These are phyloP conservation scores for Chalciporus sphaerocephalus DNA, from an alignment of 768 basidiomycete species.

Conservation along the genomic window DNA sequence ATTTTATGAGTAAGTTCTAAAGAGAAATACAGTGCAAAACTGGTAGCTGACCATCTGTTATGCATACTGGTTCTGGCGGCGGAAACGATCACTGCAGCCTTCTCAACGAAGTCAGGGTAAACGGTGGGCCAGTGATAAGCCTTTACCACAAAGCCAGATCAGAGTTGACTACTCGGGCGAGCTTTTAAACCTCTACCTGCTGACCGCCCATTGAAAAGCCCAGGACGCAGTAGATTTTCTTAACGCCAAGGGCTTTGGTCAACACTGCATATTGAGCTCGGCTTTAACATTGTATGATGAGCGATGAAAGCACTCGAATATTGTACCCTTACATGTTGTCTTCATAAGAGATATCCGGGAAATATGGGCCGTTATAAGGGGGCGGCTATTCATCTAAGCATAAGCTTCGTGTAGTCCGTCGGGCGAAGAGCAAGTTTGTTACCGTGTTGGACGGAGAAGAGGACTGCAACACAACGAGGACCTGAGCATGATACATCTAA, in stretches of 20 bases:
- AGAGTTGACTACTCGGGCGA: background rate
- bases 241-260: conserved; percentile 41
- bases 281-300: conserved; percentile 26
- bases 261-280: conserved; percentile 54
- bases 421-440: conserved; percentile 2
- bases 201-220: conserved; percentile 62
- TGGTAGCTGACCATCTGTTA: conserved; percentile 43
- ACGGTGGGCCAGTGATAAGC: conserved; percentile 54
- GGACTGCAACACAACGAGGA: conserved; percentile 35
- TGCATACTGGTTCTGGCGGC: conserved; percentile 52
- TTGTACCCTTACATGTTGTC: conserved; percentile 48
- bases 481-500: background rate
- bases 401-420: background rate
- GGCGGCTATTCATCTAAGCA: conserved; percentile 34
- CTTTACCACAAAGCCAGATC: conserved; percentile 21
- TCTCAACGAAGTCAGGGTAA: conserved; percentile 51
- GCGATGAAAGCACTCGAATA: background rate
- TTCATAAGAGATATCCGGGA: conserved; percentile 52
- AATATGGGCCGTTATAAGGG: conserved; percentile 57
- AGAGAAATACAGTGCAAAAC: background rate
- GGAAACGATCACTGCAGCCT: conserved; percentile 42
- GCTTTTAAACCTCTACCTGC: conserved; percentile 26
- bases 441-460: conserved; percentile 63
- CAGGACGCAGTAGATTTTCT: conserved; percentile 42
- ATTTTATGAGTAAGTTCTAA: background rate